Base-by-base conservation (phyloP, 345 rosid species). In the Sonneratia caseolaris region DNA sequence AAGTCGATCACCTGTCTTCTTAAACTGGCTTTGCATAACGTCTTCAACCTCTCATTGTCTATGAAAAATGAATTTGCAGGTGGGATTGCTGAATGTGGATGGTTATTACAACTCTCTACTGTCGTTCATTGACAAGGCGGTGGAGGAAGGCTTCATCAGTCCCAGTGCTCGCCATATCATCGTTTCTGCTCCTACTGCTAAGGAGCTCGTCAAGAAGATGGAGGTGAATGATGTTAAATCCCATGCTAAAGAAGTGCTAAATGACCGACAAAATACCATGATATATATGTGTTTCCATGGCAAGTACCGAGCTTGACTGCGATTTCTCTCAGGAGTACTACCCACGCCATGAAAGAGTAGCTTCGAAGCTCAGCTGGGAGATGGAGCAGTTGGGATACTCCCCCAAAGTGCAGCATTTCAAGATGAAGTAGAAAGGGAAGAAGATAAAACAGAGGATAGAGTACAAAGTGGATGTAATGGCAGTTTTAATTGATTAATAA, bases 131-230 rank as follows among this genome's bases (percentile, higher is more conserved):
- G 94, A 89, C 79, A 85, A 82, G 49, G 94, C 94, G 56, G 96
- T 89, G 45, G 96, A 89, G 73, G 96, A 90, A 83, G 96, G 92
- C 47, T 90, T 90, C 79, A 78, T 90, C 66, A 24, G 81, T 70
- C 93, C 91, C 49, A 84, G 62, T 62, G 96, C 96, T 55, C 85
- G 96, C 55, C 92, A 90, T 82, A 90, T 90, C 79, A 84, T 90
- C 59, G 89, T 90, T 27, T 88, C 89, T 49, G 88, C 93, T 40
- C 87, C 87, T 45, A 80, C 77, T 64, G 89, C 93, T 8, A 82
- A 80, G 78, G 93, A 88, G 15, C 79, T 90, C 59, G 85, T 90
- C 81, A 81, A 76, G 74, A 84, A 86, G 70, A 82, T 90, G 83
- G 96, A 90, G 96, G 93, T 88, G 71, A 19, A 0, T 13, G 9